phyloP scores from a whole-genome alignment of 306 rosid genomes.

The Rosa rugosa region DNA sequence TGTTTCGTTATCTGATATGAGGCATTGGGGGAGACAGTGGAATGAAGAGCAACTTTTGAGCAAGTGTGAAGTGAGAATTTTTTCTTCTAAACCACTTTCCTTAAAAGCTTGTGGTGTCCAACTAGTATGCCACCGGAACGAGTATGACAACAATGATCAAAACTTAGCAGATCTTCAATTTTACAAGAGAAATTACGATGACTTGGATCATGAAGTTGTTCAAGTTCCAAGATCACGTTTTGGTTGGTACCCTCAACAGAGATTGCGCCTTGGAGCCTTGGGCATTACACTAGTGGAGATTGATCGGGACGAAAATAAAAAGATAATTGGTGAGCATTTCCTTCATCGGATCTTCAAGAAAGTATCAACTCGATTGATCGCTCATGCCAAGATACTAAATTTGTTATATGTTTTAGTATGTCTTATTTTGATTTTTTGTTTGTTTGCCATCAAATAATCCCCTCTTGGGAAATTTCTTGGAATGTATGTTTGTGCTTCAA shows the following conservation, averaged over 20 bases:
- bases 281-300: background rate
- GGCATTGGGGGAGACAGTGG: slow-evolving; percentile 4
- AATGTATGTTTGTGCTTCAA: background rate
- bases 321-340: background rate
- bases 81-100: slow-evolving; percentile 8
- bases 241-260: background rate
- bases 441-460: background rate
- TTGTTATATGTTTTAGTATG: background rate
- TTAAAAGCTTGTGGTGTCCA: slow-evolving; percentile 8
- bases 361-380: background rate
- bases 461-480: background rate
- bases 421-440: background rate
- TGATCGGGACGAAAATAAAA: background rate
- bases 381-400: background rate
- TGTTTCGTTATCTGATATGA: slow-evolving; percentile 10
- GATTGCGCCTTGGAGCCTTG: background rate
- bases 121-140: background rate
- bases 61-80: slow-evolving; percentile 6
- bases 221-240: background rate
- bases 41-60: slow-evolving; percentile 2
- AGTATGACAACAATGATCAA: background rate
- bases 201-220: background rate
- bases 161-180: background rate
- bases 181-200: slow-evolving; percentile 1
- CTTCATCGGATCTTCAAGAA: background rate